These are phyloP conservation scores for Sporothrix mexicana DNA, from an alignment of 2,329 filamentous ascomycete species.

Conservation along the genomic window DNA sequence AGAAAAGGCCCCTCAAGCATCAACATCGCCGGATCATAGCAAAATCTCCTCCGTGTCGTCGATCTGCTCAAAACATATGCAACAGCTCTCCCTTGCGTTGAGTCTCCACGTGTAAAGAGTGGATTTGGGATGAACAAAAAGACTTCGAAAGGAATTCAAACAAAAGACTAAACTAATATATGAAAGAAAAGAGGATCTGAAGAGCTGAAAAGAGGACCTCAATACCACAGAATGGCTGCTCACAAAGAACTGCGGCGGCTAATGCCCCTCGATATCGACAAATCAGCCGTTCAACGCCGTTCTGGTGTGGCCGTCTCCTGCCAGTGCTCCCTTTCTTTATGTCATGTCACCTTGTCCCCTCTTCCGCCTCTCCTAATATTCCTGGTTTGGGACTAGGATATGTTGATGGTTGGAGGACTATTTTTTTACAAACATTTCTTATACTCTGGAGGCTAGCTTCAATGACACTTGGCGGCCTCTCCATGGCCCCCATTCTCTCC, in stretches of 20 bases:
- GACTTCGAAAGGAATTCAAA: background rate
- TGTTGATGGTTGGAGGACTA: background rate
- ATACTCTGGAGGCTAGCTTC: background rate
- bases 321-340: background rate
- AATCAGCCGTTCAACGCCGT: background rate
- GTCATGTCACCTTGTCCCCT: background rate
- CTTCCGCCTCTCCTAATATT: slow-evolving; percentile 5
- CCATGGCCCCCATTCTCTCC: background rate
- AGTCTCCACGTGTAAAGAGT: background rate
- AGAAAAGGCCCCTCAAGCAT: background rate
- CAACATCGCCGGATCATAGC: background rate
- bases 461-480: background rate
- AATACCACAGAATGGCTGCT: background rate
- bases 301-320: background rate
- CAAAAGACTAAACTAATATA: background rate
- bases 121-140: background rate
- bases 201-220: background rate
- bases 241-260: background rate
- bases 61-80: background rate
- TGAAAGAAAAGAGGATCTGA: background rate
- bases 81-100: background rate
- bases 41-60: background rate
- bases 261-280: background rate
- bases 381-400: slow-evolving; percentile 5
- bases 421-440: background rate